Conservation (phyloP, 257 asterid genomes). For the Solanum paucissectum region DNA sequence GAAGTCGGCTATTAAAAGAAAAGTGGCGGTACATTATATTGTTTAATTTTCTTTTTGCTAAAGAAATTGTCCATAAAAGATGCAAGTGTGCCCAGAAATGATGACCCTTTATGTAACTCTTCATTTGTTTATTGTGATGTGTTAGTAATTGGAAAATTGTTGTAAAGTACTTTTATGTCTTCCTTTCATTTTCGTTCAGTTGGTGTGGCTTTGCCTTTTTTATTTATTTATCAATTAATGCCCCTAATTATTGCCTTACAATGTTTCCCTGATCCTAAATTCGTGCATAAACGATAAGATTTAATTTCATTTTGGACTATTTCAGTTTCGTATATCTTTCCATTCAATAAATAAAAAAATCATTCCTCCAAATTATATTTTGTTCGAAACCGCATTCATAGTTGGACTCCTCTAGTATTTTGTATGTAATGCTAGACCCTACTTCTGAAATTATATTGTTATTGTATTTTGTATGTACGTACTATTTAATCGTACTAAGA, state of each 20-base stretch:
- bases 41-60: neutral
- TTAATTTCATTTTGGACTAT: neutral
- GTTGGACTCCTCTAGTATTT: no score
- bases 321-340: neutral
- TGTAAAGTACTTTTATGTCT: slow-evolving; percentile 43
- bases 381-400: neutral
- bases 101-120: slow-evolving; percentile 36
- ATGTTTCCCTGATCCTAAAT: neutral
- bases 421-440: no score
- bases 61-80: slow-evolving; percentile 18
- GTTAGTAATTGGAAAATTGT: slow-evolving; percentile 20
- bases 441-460: no score
- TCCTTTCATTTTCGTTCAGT: slow-evolving; percentile 52
- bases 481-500: neutral
- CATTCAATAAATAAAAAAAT: neutral
- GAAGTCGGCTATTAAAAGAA: neutral
- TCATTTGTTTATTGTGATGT: slow-evolving; percentile 17
- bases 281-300: neutral
- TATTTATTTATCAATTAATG: slow-evolving; percentile 9
- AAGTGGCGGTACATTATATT: neutral
- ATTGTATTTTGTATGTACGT: neutral
- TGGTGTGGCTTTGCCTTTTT: slow-evolving; percentile 36
- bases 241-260: neutral
- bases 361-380: neutral
- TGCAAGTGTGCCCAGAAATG: slow-evolving; percentile 40